Evolutionary conservation across 2,329 filamentous ascomycete species (phyloP).

Genomic region (Cercospora berteroae): DNA sequence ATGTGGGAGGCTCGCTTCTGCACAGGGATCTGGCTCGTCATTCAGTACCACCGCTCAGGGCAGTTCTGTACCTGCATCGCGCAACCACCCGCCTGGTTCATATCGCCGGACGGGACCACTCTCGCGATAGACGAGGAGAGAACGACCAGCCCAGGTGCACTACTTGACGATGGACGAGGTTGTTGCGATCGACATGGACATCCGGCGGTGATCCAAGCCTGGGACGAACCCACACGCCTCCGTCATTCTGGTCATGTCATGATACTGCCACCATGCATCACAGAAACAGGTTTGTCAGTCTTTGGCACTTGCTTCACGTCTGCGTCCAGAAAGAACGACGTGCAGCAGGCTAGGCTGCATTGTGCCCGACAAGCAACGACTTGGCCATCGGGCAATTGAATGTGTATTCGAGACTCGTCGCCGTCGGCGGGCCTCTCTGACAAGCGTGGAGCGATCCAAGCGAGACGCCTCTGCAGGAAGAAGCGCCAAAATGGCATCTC

Average conservation of each 20-base stretch:
- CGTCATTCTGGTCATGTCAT: background rate
- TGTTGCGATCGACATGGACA: constrained; percentile 17
- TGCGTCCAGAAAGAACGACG: background rate
- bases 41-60: constrained; percentile 19
- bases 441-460: background rate
- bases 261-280: background rate
- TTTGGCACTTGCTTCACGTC: background rate
- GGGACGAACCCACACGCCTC: background rate
- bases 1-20: background rate
- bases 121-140: background rate
- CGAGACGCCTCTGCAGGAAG: background rate
- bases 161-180: constrained; percentile 8
- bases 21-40: constrained; percentile 17
- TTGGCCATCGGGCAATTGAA: background rate
- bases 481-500: constrained; percentile 5
- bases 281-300: background rate
- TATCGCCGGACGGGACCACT: background rate
- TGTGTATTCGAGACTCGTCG: background rate
- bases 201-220: background rate
- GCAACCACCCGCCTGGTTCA: constrained; percentile 17
- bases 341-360: background rate
- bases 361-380: background rate
- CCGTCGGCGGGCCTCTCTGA: background rate
- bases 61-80: constrained; percentile 22
- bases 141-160: background rate